Conservation (phyloP, 768 basidiomycete genomes). For the Leccinum uliginosum region DNA sequence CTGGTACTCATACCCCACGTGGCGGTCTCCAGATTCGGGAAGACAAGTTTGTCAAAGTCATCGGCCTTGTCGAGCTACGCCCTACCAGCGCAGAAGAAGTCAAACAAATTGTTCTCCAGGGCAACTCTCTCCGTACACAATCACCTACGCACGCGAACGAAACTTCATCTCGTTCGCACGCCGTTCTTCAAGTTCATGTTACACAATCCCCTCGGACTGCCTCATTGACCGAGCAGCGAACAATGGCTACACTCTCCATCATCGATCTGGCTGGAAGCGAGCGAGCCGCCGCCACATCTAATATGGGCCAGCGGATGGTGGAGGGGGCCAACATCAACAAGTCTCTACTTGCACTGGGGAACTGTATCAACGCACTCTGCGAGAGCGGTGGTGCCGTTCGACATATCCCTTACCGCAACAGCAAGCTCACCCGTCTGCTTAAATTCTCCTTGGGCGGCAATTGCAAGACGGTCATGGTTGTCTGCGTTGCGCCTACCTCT, state of each 20-base stretch:
- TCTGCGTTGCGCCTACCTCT: slow-evolving; percentile 93
- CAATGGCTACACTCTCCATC: slow-evolving; percentile 90
- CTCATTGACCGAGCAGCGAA: slow-evolving; percentile 74
- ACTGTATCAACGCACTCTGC: slow-evolving; percentile 98
- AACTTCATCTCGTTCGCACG: slow-evolving; percentile 95
- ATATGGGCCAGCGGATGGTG: slow-evolving; percentile 97
- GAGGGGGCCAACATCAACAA: slow-evolving; percentile 99
- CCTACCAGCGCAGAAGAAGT: slow-evolving; percentile 89
- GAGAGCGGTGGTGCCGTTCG: slow-evolving; percentile 84
- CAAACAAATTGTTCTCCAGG: slow-evolving; percentile 85
- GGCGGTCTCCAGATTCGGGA: slow-evolving; percentile 93
- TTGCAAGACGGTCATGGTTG: slow-evolving; percentile 99
- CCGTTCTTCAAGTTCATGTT: slow-evolving; percentile 94
- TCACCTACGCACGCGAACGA: slow-evolving; percentile 96
- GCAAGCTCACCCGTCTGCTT: slow-evolving; percentile 94
- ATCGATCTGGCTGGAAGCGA: slow-evolving; percentile 98
- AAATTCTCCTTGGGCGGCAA: slow-evolving; percentile 98
- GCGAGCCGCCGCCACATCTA: slow-evolving; percentile 90
- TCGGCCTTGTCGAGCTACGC: slow-evolving; percentile 75
- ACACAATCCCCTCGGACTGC: slow-evolving; percentile 84
- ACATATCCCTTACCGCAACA: slow-evolving; percentile 96
- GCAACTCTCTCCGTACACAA: slow-evolving; percentile 85
- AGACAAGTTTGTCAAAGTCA: slow-evolving; percentile 88
- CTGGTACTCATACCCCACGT: slow-evolving; percentile 54
- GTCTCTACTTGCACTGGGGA: slow-evolving; percentile 92